These are phyloP conservation scores for Aspergillus biplanus DNA, from an alignment of 495 filamentous ascomycete genomes.

Conservation along the genomic window DNA sequence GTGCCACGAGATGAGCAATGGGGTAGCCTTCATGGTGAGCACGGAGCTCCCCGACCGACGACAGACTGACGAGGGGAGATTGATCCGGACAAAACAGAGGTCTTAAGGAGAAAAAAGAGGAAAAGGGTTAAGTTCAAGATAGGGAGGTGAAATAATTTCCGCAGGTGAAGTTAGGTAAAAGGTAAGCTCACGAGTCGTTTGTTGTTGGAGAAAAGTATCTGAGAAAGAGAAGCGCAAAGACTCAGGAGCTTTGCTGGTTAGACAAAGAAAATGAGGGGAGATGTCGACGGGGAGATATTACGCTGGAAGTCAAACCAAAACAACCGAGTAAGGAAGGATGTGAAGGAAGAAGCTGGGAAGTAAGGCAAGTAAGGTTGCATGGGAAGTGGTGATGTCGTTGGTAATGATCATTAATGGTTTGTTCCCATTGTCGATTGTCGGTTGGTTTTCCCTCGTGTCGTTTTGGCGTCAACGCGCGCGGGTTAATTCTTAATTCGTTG, in stretches of 20 bases:
- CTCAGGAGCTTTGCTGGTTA: slow-evolving; percentile 2
- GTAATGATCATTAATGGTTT: not conserved
- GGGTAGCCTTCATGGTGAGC: slow-evolving; percentile 82
- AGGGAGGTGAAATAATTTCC: not conserved
- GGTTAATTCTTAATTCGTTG: slow-evolving; percentile 8
- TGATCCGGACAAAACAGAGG: not conserved
- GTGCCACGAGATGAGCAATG: slow-evolving; percentile 94
- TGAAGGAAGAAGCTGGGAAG: not conserved
- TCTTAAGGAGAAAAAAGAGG: not conserved
- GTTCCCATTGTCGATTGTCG: not conserved
- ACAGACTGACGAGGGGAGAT: slow-evolving; percentile 23
- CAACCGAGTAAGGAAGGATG: not conserved
- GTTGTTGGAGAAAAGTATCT: not conserved
- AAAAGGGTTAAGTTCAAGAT: not conserved
- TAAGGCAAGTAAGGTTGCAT: not conserved
- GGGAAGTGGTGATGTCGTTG: slow-evolving; percentile 19
- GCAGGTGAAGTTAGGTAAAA: not conserved
- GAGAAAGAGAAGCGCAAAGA: not conserved
- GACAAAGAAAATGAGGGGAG: not conserved
- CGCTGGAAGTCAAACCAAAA: not conserved
- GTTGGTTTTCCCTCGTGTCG: slow-evolving; percentile 16
- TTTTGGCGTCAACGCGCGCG: slow-evolving; percentile 21
- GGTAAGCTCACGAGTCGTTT: not conserved
- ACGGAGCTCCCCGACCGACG: slow-evolving; percentile 28
- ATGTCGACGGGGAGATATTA: not conserved